Base-by-base conservation (phyloP, 352 stramenopile species). In the Globisporangium rhizosaccharum region DNA sequence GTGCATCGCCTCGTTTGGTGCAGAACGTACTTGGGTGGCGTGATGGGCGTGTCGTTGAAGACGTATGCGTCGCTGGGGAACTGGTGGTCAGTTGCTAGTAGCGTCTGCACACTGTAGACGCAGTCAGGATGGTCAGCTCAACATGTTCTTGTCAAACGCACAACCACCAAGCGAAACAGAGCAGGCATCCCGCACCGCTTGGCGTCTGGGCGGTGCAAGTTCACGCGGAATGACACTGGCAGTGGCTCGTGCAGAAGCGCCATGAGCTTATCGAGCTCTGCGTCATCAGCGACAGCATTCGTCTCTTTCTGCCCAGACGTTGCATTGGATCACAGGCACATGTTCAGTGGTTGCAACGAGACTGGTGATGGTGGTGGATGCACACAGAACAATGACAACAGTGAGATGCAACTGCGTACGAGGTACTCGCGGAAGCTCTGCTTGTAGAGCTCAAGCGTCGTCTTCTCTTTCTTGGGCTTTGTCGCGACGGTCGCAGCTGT, bases 371-470 rank as follows among this genome's bases (percentile, higher is more conserved):
- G 26, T 23, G 23, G 23, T 23, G 23, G 23, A 23, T 23, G 23
- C 23, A 23, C 23, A 23, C 23, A 23, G 23, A 23, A 23, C 23
- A 23, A 23, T 23, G 23, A 23, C 23, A 23, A 0, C 23, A 23
- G 23, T 23, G 41, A n/a, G 3, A 51, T 28, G 12, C 2, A 37
- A 28, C 18, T 23, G 63, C 72, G 58, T 50, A 82, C 71, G 47
- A 85, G 68, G 57, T 85, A 94, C 67, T 94, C 85, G 64, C 78
- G 80, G 71, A 94, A 92, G 63, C 80, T 90, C 59, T 87, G 74
- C 68, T 92, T 92, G 76, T 80, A 92, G 45, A 88, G 68, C 57
- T 84, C 82, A 15, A 91, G 68, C 23, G 80, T 69, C 44, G 78
- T 67, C 65, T 85, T 88, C 30, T 73, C 30, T 54, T 66, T 71